Evolutionary conservation across 768 basidiomycete genomes (phyloP).

Genomic region (Boletus fagicola): DNA sequence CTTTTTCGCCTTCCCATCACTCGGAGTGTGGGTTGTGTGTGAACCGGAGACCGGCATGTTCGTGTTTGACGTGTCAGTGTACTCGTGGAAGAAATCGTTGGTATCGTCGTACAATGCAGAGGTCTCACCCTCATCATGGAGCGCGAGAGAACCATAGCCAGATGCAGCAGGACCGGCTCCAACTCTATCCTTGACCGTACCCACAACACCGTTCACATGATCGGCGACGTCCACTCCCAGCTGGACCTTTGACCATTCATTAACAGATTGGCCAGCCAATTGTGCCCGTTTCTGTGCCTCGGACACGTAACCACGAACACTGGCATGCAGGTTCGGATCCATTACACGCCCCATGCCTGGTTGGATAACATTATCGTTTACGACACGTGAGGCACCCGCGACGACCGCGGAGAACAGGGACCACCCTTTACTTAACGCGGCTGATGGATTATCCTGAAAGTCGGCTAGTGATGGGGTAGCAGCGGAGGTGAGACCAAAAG

Average conservation of each 20-base stretch:
- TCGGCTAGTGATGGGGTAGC: constrained; percentile 78
- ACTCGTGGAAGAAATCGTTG: constrained; percentile 57
- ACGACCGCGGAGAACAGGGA: constrained; percentile 89
- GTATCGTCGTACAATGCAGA: constrained; percentile 63
- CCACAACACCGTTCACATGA: constrained; percentile 68
- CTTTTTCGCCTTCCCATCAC: constrained; percentile 30
- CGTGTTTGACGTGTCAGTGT: constrained; percentile 22
- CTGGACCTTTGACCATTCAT: constrained; percentile 73
- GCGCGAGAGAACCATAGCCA: constrained; percentile 49
- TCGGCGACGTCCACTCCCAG: constrained; percentile 86
- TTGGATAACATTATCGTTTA: constrained; percentile 86
- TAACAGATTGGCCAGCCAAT: constrained; percentile 59
- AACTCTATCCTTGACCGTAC: constrained; percentile 57
- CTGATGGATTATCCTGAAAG: constrained; percentile 81
- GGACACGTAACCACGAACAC: constrained; percentile 67
- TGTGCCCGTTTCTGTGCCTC: constrained; percentile 68
- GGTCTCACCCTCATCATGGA: constrained; percentile 50
- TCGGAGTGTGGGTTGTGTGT: constrained; percentile 6
- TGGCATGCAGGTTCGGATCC: constrained; percentile 78
- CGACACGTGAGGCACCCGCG: constrained; percentile 70
- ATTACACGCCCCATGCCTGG: constrained; percentile 79
- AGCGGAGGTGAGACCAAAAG: constrained; percentile 72
- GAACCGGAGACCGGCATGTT: constrained; percentile 2
- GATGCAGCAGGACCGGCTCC: constrained; percentile 53
- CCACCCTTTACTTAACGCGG: constrained; percentile 92